Percentiles rank a stretch among this genome's conserved stretches.
Evolutionary conservation across 306 rosid species (phyloP).

Genomic region (Alnus glutinosa): DNA sequence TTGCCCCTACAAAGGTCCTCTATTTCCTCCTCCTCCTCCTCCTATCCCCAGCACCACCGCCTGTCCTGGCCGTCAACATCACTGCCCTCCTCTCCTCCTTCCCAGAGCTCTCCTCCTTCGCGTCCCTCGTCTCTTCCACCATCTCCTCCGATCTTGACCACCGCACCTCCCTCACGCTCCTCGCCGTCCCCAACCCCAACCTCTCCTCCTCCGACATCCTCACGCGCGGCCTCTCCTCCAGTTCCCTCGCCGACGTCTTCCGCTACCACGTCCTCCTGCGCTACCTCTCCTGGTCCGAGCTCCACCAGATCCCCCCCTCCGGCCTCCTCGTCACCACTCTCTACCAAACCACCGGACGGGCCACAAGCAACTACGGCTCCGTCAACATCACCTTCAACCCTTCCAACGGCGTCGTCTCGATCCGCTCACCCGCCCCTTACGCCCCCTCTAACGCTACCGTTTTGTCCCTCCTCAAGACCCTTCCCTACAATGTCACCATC

Average conservation of each 20-base stretch:
- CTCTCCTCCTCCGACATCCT: conserved; percentile 52
- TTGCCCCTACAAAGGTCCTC: conserved; percentile 41
- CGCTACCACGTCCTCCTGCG: conserved; percentile 95
- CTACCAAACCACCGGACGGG: conserved; percentile 94
- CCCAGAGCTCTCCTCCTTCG: conserved; percentile 76
- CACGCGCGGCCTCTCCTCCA: conserved; percentile 57
- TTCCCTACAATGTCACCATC: conserved; percentile 85
- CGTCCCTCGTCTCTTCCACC: conserved; percentile 58
- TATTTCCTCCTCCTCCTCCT: conserved; percentile 33
- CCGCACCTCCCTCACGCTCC: conserved; percentile 79
- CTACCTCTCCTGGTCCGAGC: conserved; percentile 71
- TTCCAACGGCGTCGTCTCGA: conserved; percentile 42
- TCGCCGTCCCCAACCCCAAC: conserved; percentile 77
- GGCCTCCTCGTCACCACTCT: conserved; percentile 91
- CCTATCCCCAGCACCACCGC: conserved; percentile 26
- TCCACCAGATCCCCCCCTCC: conserved; percentile 60
- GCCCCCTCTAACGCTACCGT: conserved; percentile 76
- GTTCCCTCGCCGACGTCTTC: conserved; percentile 74
- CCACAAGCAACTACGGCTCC: conserved; percentile 73
- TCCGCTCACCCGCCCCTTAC: conserved; percentile 62
- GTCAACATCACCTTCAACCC: conserved; percentile 78
- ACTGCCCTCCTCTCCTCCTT: conserved; percentile 72
- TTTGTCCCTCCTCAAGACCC: conserved; percentile 54
- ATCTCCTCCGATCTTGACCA: conserved; percentile 57
- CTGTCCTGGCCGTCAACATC: conserved; percentile 53